phyloP scores from a whole-genome alignment of 1,284 basidiomycete species.

The Ganoderma meredithae region DNA sequence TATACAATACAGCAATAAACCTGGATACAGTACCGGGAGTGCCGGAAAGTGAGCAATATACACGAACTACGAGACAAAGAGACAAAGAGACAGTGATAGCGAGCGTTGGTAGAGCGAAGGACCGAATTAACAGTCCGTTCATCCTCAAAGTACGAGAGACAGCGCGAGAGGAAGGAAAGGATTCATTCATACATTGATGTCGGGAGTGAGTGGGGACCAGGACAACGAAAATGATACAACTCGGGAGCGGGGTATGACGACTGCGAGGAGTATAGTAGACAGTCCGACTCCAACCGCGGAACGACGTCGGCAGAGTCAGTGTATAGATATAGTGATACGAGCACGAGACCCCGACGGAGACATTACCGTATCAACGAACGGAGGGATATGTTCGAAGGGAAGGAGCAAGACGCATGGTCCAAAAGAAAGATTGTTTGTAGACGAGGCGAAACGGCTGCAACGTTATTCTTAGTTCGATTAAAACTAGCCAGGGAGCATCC shows the following conservation, averaged over 20 bases:
- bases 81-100: slow-evolving; percentile 13
- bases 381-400: neutral
- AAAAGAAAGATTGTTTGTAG: neutral
- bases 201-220: neutral
- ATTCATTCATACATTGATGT: neutral
- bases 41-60: slow-evolving; percentile 26
- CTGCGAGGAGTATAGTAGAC: slow-evolving; percentile 21
- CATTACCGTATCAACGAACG: slow-evolving; percentile 10
- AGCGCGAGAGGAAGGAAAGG: slow-evolving; percentile 11
- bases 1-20: slow-evolving; percentile 34
- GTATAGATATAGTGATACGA: slow-evolving; percentile 15
- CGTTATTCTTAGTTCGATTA: neutral
- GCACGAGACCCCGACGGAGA: slow-evolving; percentile 11
- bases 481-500: slow-evolving; percentile 18
- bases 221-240: slow-evolving; percentile 32
- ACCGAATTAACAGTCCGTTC: slow-evolving; percentile 5
- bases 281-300: slow-evolving; percentile 18
- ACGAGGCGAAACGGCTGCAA: neutral
- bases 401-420: slow-evolving; percentile 1
- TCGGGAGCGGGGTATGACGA: slow-evolving; percentile 29
- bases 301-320: neutral
- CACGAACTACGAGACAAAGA: slow-evolving; percentile 24
- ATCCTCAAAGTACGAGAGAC: slow-evolving; percentile 4
- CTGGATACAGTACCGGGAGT: slow-evolving; percentile 30
- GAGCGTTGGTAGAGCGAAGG: slow-evolving; percentile 29